Base-by-base conservation (phyloP, 2,329 filamentous ascomycete genomes). In the Teratosphaeria destructans region DNA sequence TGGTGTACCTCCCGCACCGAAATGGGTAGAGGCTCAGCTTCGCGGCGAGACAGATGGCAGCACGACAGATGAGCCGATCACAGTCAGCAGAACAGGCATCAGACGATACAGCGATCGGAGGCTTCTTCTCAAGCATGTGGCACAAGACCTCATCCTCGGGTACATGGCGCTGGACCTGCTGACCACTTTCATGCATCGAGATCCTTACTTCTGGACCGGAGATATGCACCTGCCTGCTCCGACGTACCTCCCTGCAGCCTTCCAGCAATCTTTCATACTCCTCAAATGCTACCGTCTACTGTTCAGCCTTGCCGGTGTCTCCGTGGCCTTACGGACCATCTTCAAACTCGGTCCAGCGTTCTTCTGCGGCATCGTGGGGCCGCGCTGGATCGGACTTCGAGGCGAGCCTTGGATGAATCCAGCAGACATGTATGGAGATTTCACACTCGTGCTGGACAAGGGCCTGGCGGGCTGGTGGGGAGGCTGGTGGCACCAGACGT, bases 401-500 rank as follows among this genome's bases (percentile, higher is more conserved):
- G 79, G 79, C 54, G 81, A 82, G 67, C 68, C 82, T 2, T 87
- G 83, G 82, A 76, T 85, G 62, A 87, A 87, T 67, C 77, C 82
- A 0, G 62, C 64, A 7, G 77, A 80, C n/a, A 72, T 75, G 12
- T 87, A 81, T 73, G 84, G 84, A 0, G 69, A 75, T 2, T 79
- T 80, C 63, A 47, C 67, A 0, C 74, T 78, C 29, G 78, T 92
- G 1, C 73, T 86, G 11, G 83, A 90, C 62, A 78, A 83, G 60
- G 92, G 93, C 0, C 77, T 96, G 1, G 80, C 82, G 0, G 92
- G 91, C 0, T 88, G 87, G 74, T 97, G 93, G 93, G 86, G 88
- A 53, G 79, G 78, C 26, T 93, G 85, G 81, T 96, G 93, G 93
- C 93, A 97, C 72, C 92, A 96, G 74, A 86, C 87, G 2, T 95